These are phyloP conservation scores for Candida odintsovae DNA, from an alignment of 805 yeast species.

Conservation along the genomic window DNA sequence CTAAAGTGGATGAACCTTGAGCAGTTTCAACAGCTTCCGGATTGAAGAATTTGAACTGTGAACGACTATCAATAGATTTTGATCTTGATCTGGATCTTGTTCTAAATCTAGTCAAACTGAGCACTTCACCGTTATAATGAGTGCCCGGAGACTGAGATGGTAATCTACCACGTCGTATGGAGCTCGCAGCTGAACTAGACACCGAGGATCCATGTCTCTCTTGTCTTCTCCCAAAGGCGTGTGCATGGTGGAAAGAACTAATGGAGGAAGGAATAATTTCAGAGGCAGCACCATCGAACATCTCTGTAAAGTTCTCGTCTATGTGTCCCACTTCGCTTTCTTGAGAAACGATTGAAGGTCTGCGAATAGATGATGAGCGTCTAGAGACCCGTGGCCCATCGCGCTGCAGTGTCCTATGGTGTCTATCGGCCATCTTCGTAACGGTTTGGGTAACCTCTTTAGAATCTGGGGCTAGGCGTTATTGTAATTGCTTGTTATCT, in stretches of 20 bases:
- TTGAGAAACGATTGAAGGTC: constrained; percentile 28
- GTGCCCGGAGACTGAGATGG: constrained; percentile 2
- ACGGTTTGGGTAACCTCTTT: neutral
- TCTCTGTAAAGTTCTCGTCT: constrained; percentile 64
- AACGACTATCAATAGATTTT: constrained; percentile 24
- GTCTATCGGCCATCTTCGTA: neutral
- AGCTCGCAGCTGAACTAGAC: constrained; percentile 22
- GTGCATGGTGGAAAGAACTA: constrained; percentile 69
- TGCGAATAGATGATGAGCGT: constrained; percentile 24
- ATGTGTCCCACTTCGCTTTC: constrained; percentile 12
- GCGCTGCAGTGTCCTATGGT: neutral
- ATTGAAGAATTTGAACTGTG: constrained; percentile 74
- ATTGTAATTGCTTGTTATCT: neutral
- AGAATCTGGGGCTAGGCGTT: neutral
- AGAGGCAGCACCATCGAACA: constrained; percentile 73
- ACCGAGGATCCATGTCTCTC: constrained; percentile 9
- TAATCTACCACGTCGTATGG: constrained; percentile 22
- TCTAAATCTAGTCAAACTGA: constrained; percentile 22
- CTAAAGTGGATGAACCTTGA: constrained; percentile 79
- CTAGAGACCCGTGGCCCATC: constrained; percentile 11
- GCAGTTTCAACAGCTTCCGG: constrained; percentile 80
- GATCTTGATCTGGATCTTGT: constrained; percentile 30
- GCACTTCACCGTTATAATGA: constrained; percentile 12
- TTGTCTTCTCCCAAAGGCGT: constrained; percentile 29
- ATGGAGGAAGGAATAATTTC: constrained; percentile 75